Conservation (phyloP, 1,139 yeast genomes). For the Yamadazyma conglobata region DNA sequence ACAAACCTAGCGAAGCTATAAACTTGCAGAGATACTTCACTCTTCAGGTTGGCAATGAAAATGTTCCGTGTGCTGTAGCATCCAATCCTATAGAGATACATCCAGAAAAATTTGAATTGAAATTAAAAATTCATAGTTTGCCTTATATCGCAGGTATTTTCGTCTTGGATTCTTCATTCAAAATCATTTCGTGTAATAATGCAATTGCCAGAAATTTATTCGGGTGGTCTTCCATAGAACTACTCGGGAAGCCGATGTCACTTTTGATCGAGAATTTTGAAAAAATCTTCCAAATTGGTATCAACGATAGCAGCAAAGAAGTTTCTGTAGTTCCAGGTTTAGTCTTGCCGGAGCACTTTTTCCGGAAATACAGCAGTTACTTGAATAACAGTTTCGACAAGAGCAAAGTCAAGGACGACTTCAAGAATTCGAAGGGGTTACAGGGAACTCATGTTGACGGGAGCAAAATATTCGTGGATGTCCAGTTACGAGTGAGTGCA, state of each 20-base stretch:
- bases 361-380: slow-evolving; percentile 53
- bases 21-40: slow-evolving; percentile 65
- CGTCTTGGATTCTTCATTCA: slow-evolving; percentile 54
- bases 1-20: slow-evolving; percentile 45
- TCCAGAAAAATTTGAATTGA: slow-evolving; percentile 37
- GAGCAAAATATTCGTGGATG: slow-evolving; percentile 58
- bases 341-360: slow-evolving; percentile 84
- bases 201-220: slow-evolving; percentile 77
- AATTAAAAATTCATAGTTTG: slow-evolving; percentile 64
- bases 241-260: slow-evolving; percentile 52
- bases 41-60: slow-evolving; percentile 38
- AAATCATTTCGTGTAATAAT: slow-evolving; percentile 65
- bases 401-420: slow-evolving; percentile 24
- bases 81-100: slow-evolving; percentile 52
- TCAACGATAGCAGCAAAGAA: slow-evolving; percentile 36
- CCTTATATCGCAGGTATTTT: slow-evolving; percentile 89
- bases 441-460: slow-evolving; percentile 73
- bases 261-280: slow-evolving; percentile 65
- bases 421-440: slow-evolving; percentile 63
- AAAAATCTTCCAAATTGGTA: slow-evolving; percentile 48
- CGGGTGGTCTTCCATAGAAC: slow-evolving; percentile 53
- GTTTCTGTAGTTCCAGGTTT: slow-evolving; percentile 48
- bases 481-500: slow-evolving; percentile 72
- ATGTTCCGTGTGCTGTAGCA: slow-evolving; percentile 69
- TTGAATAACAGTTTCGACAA: background rate